Base-by-base conservation (phyloP, 306 rosid genomes). In the Elaeagnus macrophylla region DNA sequence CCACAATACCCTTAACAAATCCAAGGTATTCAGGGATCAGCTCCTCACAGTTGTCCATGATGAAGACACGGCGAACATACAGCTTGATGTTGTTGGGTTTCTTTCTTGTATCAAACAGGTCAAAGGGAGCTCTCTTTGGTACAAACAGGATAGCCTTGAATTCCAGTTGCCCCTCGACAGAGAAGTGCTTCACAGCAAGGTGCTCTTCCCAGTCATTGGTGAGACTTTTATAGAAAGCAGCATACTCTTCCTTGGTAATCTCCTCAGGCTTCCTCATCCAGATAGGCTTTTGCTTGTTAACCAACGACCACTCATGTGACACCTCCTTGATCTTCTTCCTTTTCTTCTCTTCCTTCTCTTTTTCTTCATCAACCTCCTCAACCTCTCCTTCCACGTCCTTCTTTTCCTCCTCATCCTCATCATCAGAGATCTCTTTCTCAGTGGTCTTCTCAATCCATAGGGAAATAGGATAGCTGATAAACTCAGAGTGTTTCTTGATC, bases 241-340 rank as follows among this genome's bases (percentile, higher is more conserved):
- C 67, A 62, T 89, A 89, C 59, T 89, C 97, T 18, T 89, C 95
- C 67, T 89, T 85, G 0, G 71, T 69, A 15, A 89, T 89, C 70
- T 89, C 95, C 43, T 89, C 97, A 1, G 97, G 83, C 83, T 89
- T 89, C 82, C 97, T 85, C 95, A 89, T 81, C 97, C 97, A 86
- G 61, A 83, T 89, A 9, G 97, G 97, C 67, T 89, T 89, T 53
- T 89, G 95, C 67, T 89, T 89, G 95, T 89, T 89, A 57, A 89
- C 90, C 85, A 85, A 52, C 0, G 88, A 79, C 97, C 97, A 89
- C 53, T 89, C 95, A 12, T 85, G 75, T 2, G 97, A 89, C 6
- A 89, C 79, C 56, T 89, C 97, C 88, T 89, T 87, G 10, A 89
- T 83, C 58, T 60, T 89, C 77, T 89, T 85, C 79, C 83, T 89